These are phyloP conservation scores for Verticillium alfalfae DNA, from an alignment of 2,329 filamentous ascomycete genomes.

Conservation along the genomic window DNA sequence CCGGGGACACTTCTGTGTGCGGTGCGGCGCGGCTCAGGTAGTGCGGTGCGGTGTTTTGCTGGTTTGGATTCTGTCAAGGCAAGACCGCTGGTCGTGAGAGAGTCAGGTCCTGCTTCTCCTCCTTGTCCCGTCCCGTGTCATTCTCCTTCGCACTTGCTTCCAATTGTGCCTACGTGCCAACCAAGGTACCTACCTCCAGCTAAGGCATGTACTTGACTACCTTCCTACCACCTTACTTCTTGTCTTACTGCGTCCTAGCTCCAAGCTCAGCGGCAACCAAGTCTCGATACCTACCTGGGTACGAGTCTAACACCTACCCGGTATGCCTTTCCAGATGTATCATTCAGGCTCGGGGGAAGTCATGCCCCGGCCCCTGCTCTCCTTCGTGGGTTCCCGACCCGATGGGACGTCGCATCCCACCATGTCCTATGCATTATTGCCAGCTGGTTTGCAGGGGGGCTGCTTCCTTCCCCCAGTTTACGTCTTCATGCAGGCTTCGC, in stretches of 20 bases:
- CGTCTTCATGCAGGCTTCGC: not conserved
- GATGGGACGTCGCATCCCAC: not conserved
- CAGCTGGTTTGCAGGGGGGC: not conserved
- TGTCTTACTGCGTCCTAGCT: too few relatives aligned
- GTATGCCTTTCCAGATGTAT: not conserved
- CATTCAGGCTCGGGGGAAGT: not conserved
- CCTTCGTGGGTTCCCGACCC: not conserved
- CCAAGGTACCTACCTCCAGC: too few relatives aligned
- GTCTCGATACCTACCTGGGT: not conserved
- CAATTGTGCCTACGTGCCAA: too few relatives aligned
- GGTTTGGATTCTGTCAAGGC: too few relatives aligned
- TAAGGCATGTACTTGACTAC: too few relatives aligned
- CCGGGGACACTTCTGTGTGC: not conserved
- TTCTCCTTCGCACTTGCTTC: too few relatives aligned
- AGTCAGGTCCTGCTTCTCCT: too few relatives aligned
- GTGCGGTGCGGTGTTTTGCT: not conserved
- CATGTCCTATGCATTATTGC: not conserved
- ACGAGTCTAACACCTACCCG: not conserved
- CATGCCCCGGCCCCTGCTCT: not conserved
- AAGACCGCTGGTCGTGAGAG: too few relatives aligned
- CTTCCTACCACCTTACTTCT: too few relatives aligned
- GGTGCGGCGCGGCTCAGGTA: not conserved
- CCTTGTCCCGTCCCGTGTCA: too few relatives aligned
- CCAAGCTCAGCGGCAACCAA: too few relatives aligned
- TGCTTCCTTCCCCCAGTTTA: not conserved